A percentile compares a stretch with the other conserved stretches of the same genome.
Evolutionary conservation across 805 yeast species (phyloP).

Genomic region (Starmerella ratchasimensis): DNA sequence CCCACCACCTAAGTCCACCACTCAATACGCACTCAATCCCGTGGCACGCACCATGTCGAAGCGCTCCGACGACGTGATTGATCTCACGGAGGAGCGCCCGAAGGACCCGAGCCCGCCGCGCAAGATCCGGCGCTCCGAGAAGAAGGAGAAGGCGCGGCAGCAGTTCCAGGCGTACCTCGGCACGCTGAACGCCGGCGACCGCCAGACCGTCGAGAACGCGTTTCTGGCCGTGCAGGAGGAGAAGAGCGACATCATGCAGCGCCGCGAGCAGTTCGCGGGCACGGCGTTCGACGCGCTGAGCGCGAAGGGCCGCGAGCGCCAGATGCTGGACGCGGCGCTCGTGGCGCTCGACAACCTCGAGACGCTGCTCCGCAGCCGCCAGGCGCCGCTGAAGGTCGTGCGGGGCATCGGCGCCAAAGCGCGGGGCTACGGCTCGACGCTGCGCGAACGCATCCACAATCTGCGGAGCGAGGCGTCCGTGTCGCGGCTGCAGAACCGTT

Average conservation of each 20-base stretch:
- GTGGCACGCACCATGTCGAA: too few relatives aligned
- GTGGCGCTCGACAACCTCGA: constrained; percentile 1
- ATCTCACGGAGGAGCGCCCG: constrained; percentile 3
- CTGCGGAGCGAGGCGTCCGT: constrained; percentile 1
- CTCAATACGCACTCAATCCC: too few relatives aligned
- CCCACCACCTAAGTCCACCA: too few relatives aligned
- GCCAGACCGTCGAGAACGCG: neutral
- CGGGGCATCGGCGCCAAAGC: neutral
- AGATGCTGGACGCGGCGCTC: constrained; percentile 1
- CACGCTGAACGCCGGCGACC: constrained; percentile 1
- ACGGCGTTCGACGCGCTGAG: too few relatives aligned
- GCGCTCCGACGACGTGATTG: constrained; percentile 1
- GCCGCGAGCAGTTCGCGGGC: neutral
- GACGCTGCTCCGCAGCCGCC: constrained; percentile 2
- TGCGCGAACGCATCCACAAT: constrained; percentile 5
- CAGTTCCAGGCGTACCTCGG: constrained; percentile 2
- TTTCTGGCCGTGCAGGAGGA: constrained; percentile 1
- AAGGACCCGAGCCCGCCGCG: constrained; percentile 1
- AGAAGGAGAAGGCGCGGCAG: constrained; percentile 4
- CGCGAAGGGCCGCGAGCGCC: neutral
- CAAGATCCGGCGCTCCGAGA: constrained; percentile 4
- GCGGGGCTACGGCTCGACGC: constrained; percentile 1
- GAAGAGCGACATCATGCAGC: constrained; percentile 5
- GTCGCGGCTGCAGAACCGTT: neutral
- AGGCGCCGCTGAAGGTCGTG: neutral